These are phyloP conservation scores for Malus hybrid DNA, from an alignment of 331 rosid species.

Conservation along the genomic window DNA sequence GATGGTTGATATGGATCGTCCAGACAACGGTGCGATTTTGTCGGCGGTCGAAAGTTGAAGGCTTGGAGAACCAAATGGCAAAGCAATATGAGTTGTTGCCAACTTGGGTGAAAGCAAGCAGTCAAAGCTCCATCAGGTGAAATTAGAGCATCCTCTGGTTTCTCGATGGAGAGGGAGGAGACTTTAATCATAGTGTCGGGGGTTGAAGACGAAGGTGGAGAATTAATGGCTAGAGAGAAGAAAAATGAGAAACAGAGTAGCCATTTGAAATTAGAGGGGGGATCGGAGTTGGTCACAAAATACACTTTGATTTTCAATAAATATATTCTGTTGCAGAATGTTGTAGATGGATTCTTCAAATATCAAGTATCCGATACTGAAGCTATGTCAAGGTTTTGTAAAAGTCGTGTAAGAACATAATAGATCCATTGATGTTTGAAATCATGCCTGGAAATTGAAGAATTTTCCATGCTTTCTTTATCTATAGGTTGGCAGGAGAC, in stretches of 20 bases:
- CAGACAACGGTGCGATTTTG: slow-evolving; percentile 30
- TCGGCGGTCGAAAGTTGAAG: not conserved
- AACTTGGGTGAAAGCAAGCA: slow-evolving; percentile 38
- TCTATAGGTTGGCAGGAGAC: no score
- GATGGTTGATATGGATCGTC: slow-evolving; percentile 50
- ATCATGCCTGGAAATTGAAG: no score
- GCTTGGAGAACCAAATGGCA: slow-evolving; percentile 51
- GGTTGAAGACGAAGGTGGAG: slow-evolving; percentile 14
- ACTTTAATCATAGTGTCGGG: slow-evolving; percentile 5
- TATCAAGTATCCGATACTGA: no score
- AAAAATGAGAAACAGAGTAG: not conserved
- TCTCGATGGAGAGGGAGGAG: slow-evolving; percentile 35
- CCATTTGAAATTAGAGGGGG: not conserved
- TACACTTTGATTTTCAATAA: no score
- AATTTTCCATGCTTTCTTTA: no score
- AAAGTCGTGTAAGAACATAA: no score
- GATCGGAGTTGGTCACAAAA: not conserved
- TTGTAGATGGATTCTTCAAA: no score
- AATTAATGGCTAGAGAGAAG: slow-evolving; percentile 4
- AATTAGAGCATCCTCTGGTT: slow-evolving; percentile 15
- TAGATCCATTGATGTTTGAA: no score
- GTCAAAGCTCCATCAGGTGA: slow-evolving; percentile 35
- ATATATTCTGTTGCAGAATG: not conserved
- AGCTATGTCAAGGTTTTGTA: no score
- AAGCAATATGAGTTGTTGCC: slow-evolving; percentile 47